phyloP scores from a whole-genome alignment of 1,284 basidiomycete genomes.

The Cutaneotrichosporon curvatum region DNA sequence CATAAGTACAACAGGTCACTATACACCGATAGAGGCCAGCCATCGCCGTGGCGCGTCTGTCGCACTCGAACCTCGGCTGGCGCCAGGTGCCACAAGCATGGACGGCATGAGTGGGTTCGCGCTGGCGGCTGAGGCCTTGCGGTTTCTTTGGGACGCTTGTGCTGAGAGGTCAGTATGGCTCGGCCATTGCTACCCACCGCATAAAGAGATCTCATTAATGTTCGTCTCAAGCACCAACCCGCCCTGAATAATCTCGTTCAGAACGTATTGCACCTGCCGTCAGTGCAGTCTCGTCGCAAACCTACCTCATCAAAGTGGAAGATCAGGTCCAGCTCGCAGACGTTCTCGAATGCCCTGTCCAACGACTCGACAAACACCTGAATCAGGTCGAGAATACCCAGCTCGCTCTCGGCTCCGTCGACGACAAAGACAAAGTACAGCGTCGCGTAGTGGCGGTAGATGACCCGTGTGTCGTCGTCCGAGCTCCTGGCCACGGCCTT shows the following conservation, averaged over 20 bases:
- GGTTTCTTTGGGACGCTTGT: constrained; percentile 30
- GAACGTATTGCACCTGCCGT: constrained; percentile 78
- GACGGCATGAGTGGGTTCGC: constrained; percentile 40
- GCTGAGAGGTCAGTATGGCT: constrained; percentile 19
- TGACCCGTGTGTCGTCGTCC: constrained; percentile 47
- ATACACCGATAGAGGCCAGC: constrained; percentile 42
- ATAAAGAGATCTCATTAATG: constrained; percentile 76
- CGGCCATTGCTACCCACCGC: constrained; percentile 52
- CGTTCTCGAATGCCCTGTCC: constrained; percentile 94
- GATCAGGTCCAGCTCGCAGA: constrained; percentile 96
- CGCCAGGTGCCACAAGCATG: constrained; percentile 24
- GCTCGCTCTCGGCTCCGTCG: constrained; percentile 87
- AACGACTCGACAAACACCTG: constrained; percentile 98
- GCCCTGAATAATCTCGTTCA: constrained; percentile 92
- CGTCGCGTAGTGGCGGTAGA: constrained; percentile 72
- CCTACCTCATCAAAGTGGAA: constrained; percentile 96
- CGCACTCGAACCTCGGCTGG: constrained; percentile 11
- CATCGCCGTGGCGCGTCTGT: constrained; percentile 35
- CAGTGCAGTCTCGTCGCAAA: neutral
- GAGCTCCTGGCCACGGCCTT: constrained; percentile 18
- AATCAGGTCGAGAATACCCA: constrained; percentile 92
- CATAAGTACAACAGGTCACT: constrained; percentile 15
- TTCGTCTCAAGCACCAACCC: constrained; percentile 98
- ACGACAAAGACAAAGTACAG: constrained; percentile 97
- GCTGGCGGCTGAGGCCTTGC: constrained; percentile 39